phyloP scores from a whole-genome alignment of 2,329 filamentous ascomycete species.

The Pseudopithomyces chartarum region DNA sequence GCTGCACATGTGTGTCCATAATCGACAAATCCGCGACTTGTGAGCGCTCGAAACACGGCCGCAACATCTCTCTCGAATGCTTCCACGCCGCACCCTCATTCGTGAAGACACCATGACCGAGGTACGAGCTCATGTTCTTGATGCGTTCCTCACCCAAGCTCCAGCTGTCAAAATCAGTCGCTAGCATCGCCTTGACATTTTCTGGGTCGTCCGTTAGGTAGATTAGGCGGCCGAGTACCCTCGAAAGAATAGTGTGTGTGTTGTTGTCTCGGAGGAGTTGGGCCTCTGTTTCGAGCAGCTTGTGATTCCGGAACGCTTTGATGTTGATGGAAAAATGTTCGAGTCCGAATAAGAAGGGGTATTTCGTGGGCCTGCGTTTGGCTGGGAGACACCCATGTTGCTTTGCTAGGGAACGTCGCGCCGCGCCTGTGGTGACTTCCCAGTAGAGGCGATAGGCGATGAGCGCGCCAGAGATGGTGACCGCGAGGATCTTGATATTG shows the following conservation, averaged over 20 bases:
- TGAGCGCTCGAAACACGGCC: not conserved
- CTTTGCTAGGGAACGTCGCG: constrained; percentile 38
- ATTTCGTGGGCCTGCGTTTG: too few species aligned
- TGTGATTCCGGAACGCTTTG: too few species aligned
- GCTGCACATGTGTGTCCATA: not conserved
- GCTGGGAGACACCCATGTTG: too few species aligned
- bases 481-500: constrained; percentile 8
- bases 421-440: constrained; percentile 32
- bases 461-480: constrained; percentile 17
- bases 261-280: too few species aligned
- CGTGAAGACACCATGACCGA: constrained; percentile 33
- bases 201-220: too few species aligned
- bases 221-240: too few species aligned
- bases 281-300: too few species aligned
- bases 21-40: not conserved
- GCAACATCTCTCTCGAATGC: not conserved
- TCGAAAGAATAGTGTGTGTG: too few species aligned
- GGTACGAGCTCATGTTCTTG: constrained; percentile 10
- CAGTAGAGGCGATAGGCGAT: constrained; percentile 26
- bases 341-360: too few species aligned
- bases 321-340: too few species aligned
- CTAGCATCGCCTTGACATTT: constrained; percentile 30
- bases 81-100: constrained; percentile 26
- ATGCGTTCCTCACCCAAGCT: constrained; percentile 27
- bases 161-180: constrained; percentile 24